Base-by-base conservation (phyloP, 257 asterid genomes). In the Penstemon newberryi region DNA sequence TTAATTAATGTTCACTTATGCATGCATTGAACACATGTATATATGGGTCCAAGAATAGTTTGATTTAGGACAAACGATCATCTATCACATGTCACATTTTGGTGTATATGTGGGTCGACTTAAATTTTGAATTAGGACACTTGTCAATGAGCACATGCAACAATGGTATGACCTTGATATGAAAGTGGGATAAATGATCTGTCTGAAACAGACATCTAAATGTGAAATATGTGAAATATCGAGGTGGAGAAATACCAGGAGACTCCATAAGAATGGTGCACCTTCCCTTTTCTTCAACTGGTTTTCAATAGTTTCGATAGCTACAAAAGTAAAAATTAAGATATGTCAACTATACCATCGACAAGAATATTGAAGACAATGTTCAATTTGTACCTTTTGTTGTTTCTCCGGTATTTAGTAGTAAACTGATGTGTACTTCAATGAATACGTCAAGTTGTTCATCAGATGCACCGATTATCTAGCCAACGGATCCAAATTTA, bases 381-480 rank as follows among this genome's bases (percentile, higher is more conserved):
- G 66, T 56, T 40, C 13, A 18, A 63, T 18, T 8, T 36, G 47
- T 72, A 92, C 98, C 98, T 70, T 54, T 61, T 3, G 61, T 55
- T 49, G 89, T 71, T 63, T 85, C 86, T 72, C 96, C 95, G 0
- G 79, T 69, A 38, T 80, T 75, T 33, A 90, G 81, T 72, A 94
- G 85, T 78, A 89, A 67, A 49, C 62, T 75, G 70, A 86, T 75
- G 72, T 92, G 86, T 11, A 94, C 69, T 76, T 90, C 97, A 36
- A 74, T 84, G 75, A 94, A 94, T 18, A 89, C 96, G 25, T 93
- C 99, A 25, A 88, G 83, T 65, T 93, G 99, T 79, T 93, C 99
- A 60, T 93, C 96, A 5, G 99, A 93, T 46, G 99, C 99, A 37
- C 99, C 99, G 13, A 93, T 93, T 43, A 87, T 68, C 99, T 93